Percentiles rank a stretch among this genome's conserved stretches.
phyloP scores from a whole-genome alignment of 2,329 filamentous ascomycete species.

The Scolecobasidium constrictum region DNA sequence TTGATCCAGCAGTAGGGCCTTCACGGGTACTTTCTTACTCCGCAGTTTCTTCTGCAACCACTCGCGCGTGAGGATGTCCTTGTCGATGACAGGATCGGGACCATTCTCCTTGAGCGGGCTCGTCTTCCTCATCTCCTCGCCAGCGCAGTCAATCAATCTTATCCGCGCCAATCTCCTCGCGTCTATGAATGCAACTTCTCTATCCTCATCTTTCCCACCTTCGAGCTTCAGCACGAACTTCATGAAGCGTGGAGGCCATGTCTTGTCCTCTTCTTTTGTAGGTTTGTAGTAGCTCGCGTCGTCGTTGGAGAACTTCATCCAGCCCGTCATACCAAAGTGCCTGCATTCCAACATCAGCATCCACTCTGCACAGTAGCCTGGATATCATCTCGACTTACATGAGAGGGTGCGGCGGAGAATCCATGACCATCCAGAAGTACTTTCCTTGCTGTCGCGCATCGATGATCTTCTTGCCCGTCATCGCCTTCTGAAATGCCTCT shows the following conservation, averaged over 20 bases:
- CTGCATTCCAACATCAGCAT: no score
- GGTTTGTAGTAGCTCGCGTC: conserved; percentile 71
- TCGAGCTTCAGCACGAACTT: conserved; percentile 71
- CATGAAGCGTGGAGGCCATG: conserved; percentile 84
- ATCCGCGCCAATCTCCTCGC: conserved; percentile 68
- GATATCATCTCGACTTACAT: conserved; percentile 61
- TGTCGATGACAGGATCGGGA: conserved; percentile 81
- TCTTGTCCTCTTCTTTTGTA: conserved; percentile 43
- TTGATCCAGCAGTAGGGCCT: conserved; percentile 81
- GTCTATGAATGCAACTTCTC: conserved; percentile 70
- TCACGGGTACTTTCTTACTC: conserved; percentile 74
- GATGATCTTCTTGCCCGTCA: conserved; percentile 62
- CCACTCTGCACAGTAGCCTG: no score
- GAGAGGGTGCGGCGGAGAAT: conserved; percentile 73
- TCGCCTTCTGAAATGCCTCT: conserved; percentile 58
- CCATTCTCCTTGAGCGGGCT: conserved; percentile 84
- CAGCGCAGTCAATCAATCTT: conserved; percentile 70
- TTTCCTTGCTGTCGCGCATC: conserved; percentile 81
- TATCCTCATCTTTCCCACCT: conserved; percentile 41
- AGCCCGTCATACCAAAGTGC: conserved; percentile 48
- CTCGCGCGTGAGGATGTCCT: conserved; percentile 61
- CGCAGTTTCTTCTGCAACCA: conserved; percentile 64
- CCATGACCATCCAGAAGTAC: conserved; percentile 88
- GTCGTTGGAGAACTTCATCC: conserved; percentile 77
- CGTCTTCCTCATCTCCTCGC: conserved; percentile 60